Evolutionary conservation across 148 eudicot species (phyloP).

Genomic region (Vaccinium vitisidaea): DNA sequence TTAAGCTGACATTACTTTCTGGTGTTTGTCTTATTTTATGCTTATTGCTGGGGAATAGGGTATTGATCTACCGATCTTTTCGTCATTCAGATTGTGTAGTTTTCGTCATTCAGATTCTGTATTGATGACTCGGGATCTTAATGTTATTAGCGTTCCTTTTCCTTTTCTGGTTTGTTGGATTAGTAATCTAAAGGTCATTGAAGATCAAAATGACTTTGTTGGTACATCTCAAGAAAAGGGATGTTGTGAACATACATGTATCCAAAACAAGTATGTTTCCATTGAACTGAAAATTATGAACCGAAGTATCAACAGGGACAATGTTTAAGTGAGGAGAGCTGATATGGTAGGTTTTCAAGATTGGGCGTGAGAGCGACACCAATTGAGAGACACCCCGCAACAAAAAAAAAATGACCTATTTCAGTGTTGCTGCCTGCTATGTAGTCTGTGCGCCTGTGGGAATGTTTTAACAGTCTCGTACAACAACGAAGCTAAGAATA

Average conservation of each 20-base stretch:
- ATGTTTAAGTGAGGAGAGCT: neutral
- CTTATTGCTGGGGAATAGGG: neutral
- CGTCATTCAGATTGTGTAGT: neutral
- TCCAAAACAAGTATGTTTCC: neutral
- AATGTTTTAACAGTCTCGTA: neutral
- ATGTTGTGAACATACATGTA: no score
- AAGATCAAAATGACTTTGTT: no score
- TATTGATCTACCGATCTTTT: neutral
- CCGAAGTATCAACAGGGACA: neutral
- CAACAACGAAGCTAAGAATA: neutral
- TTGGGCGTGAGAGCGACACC: neutral
- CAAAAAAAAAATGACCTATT: neutral
- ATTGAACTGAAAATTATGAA: neutral
- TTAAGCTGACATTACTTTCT: constrained; percentile 5
- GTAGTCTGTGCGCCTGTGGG: neutral
- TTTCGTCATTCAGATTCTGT: neutral
- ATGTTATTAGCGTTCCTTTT: neutral
- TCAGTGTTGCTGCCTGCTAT: neutral
- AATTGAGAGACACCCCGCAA: neutral
- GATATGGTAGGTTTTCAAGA: neutral
- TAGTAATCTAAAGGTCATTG: neutral
- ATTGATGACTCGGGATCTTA: neutral
- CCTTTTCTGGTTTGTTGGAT: neutral
- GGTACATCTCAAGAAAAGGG: no score
- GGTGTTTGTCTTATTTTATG: neutral